phyloP scores from a whole-genome alignment of 192 early-diverging fungal genomes.

The Thamnidium elegans region DNA sequence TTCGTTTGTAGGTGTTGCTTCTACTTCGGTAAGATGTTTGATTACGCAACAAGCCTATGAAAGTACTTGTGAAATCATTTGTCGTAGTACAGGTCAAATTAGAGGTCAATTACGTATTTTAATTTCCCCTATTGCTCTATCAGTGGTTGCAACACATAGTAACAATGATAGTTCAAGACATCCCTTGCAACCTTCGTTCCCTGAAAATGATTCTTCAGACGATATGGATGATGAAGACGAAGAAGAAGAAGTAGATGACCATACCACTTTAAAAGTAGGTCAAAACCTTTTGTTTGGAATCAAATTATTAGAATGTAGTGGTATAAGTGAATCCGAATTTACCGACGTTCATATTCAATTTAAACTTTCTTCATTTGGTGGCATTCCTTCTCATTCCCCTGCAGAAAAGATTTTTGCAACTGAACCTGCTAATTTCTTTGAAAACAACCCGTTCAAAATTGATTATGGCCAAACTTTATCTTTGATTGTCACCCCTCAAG shows the following conservation, averaged over 20 bases:
- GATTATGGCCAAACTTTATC: constrained; percentile 51
- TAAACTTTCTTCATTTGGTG: constrained; percentile 61
- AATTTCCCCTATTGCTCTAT: constrained; percentile 40
- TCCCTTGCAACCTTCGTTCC: neutral
- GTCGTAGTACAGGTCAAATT: constrained; percentile 41
- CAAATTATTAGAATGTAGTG: constrained; percentile 53
- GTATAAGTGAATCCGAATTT: constrained; percentile 57
- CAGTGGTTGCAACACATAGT: neutral
- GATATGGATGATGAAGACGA: constrained; percentile 17
- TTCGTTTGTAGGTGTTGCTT: constrained; percentile 52
- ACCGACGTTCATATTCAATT: constrained; percentile 75
- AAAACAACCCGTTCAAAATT: constrained; percentile 43
- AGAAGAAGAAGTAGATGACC: neutral
- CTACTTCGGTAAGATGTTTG: constrained; percentile 41
- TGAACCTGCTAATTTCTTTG: constrained; percentile 55
- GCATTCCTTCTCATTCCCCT: constrained; percentile 32
- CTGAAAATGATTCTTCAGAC: constrained; percentile 6
- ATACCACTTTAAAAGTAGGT: constrained; percentile 41
- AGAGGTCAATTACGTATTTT: constrained; percentile 40
- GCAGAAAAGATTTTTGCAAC: constrained; percentile 59
- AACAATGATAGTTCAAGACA: neutral
- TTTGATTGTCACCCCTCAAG: constrained; percentile 30
- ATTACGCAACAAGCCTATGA: constrained; percentile 42
- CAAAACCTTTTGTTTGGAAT: constrained; percentile 62
- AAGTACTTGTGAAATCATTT: constrained; percentile 40